Percentiles rank a stretch among this genome's conserved stretches.
These are phyloP conservation scores for Backusella macrospora DNA, from an alignment of 192 early-diverging fungal species.

Conservation along the genomic window DNA sequence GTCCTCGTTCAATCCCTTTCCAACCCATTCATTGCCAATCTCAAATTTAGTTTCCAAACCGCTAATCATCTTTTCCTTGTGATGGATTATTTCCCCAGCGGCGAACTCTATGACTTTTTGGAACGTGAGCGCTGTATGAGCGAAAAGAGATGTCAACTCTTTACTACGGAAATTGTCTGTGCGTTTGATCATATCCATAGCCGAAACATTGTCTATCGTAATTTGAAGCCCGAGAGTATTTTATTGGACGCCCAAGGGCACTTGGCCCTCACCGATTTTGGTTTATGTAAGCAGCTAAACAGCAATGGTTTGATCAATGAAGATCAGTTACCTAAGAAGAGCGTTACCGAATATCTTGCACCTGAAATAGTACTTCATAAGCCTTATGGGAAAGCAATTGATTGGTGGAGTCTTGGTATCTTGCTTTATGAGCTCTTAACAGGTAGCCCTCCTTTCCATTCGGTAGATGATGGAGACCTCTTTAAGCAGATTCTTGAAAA, in stretches of 20 bases:
- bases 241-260: constrained; percentile 70
- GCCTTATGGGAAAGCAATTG: constrained; percentile 72
- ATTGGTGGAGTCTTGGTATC: constrained; percentile 86
- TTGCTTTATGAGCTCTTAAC: constrained; percentile 75
- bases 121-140: constrained; percentile 65
- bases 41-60: constrained; percentile 83
- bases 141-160: constrained; percentile 69
- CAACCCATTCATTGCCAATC: constrained; percentile 74
- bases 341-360: constrained; percentile 78
- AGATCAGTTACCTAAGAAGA: constrained; percentile 22
- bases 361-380: constrained; percentile 78
- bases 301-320: not conserved
- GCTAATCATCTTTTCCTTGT: constrained; percentile 76
- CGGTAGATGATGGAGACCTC: constrained; percentile 63
- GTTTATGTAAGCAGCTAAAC: constrained; percentile 69
- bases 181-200: constrained; percentile 73
- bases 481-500: constrained; percentile 70
- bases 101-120: constrained; percentile 79
- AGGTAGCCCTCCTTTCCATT: constrained; percentile 73
- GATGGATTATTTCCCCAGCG: constrained; percentile 79
- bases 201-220: constrained; percentile 70
- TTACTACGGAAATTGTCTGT: constrained; percentile 65
- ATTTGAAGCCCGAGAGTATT: constrained; percentile 75
- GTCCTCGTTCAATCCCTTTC: constrained; percentile 65
- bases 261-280: constrained; percentile 77